Evolutionary conservation across 169 alveolate genomes (phyloP).

Genomic region (Babesia gibsoni): DNA sequence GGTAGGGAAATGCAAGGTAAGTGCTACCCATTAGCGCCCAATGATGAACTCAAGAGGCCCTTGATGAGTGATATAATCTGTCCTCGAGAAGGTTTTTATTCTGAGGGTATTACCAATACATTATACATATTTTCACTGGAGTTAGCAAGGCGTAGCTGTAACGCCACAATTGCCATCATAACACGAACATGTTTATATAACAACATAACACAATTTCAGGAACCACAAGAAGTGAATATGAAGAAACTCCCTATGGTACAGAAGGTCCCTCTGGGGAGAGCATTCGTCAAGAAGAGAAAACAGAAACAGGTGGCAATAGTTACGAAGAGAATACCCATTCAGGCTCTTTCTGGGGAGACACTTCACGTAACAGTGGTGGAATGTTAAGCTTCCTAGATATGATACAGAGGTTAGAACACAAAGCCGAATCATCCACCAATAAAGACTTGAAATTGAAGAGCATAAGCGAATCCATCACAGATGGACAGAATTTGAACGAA

Average conservation of each 20-base stretch:
- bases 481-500: not conserved
- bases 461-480: not conserved
- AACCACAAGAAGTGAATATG: not conserved
- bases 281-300: not conserved
- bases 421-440: not conserved
- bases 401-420: constrained; percentile 11
- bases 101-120: constrained; percentile 21
- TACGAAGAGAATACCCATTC: constrained; percentile 12
- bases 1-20: constrained; percentile 39
- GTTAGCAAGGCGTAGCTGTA: not conserved
- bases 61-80: constrained; percentile 34
- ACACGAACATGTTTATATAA: not conserved
- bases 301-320: not conserved
- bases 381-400: constrained; percentile 23
- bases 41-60: constrained; percentile 62
- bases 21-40: constrained; percentile 8
- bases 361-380: constrained; percentile 10
- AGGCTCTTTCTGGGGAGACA: constrained; percentile 14
- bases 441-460: not conserved
- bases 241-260: constrained; percentile 26
- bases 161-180: too few relatives aligned
- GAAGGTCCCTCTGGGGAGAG: not conserved
- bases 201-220: not conserved
- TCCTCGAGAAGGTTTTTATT: constrained; percentile 46
- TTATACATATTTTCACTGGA: not conserved